Evolutionary conservation across 148 eudicot species (phyloP), one percentile per base, ranked within the genome.

Genomic region (Polygonum aviculare): DNA sequence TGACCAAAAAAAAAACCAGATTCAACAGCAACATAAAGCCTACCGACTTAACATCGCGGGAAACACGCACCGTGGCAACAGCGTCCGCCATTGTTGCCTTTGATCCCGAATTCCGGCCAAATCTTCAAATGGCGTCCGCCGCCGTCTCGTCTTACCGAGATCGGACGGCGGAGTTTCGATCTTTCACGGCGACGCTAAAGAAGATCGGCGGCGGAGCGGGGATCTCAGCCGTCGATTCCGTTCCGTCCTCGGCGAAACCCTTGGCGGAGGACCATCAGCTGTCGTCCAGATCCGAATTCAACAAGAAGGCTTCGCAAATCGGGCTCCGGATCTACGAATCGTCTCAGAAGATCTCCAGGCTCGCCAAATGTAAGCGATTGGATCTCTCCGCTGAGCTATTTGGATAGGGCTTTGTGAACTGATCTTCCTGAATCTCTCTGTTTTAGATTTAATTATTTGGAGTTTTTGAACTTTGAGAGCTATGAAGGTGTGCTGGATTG

Each of bases 131-230:
- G 91, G 80, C 89, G 71, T 69, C 88, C 87, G 21, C 72, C 87
- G 85, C 76, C 22, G 78, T 76, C 10, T 84, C 91, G 73, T 77
- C 87, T 35, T 89, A 74, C 80, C 85, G 95, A 15, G 97, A 93
- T 81, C 89, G 97, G 40, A 93, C 95, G 77, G 76, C 89, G 69
- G 97, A 93, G 67, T 93, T 93, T 80, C 86, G 86, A 83, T 87
- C 93, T 22, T 78, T 93, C 0, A 77, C 88, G 12, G 80, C 78
- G 45, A 93, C 93, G 2, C 69, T 90, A 38, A 86, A 72, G 80
- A 92, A 83, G 76, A 80, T 86, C 70, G 85, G 82, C 14, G 90
- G 90, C 62, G 26, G 44, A 35, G 52, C 72, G 21, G 35, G 19
- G 10, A 15, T 77, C 74, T 75, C 82, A 16, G 62, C 83, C 72